A percentile compares a stretch with the other conserved stretches of the same genome.
phyloP scores from a whole-genome alignment of 192 early-diverging fungal genomes.

The Coemansia sp. region DNA sequence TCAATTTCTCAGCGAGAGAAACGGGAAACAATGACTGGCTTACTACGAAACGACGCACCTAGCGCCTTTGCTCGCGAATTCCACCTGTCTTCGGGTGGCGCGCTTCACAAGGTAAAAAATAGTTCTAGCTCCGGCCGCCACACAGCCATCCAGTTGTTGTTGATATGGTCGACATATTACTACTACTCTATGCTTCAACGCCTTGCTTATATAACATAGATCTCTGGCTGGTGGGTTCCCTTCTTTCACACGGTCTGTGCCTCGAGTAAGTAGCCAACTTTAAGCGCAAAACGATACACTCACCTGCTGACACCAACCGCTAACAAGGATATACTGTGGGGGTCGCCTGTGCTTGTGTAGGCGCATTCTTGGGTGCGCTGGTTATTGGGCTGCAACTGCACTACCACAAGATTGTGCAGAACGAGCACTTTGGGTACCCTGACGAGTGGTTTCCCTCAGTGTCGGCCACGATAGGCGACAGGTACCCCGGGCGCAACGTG shows the following conservation, averaged over 20 bases:
- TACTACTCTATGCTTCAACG: background rate
- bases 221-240: constrained; percentile 58
- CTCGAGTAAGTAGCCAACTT: constrained; percentile 36
- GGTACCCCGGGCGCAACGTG: constrained; percentile 74
- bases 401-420: constrained; percentile 82
- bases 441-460: constrained; percentile 85
- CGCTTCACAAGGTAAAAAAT: constrained; percentile 35
- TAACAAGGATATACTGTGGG: background rate
- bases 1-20: background rate
- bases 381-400: constrained; percentile 72
- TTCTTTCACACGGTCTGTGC: constrained; percentile 58
- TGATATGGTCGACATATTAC: background rate
- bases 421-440: constrained; percentile 78
- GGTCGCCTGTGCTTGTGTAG: constrained; percentile 20
- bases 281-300: background rate
- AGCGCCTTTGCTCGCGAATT: constrained; percentile 25
- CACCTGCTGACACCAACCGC: background rate
- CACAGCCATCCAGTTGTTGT: background rate
- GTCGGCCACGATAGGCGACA: constrained; percentile 79
- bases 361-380: constrained; percentile 72
- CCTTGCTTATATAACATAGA: constrained; percentile 19
- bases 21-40: constrained; percentile 24
- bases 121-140: background rate
- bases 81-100: constrained; percentile 40
- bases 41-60: constrained; percentile 21